Evolutionary conservation across 2,329 filamentous ascomycete genomes (phyloP).

Genomic region (Ascochyta rabiei): DNA sequence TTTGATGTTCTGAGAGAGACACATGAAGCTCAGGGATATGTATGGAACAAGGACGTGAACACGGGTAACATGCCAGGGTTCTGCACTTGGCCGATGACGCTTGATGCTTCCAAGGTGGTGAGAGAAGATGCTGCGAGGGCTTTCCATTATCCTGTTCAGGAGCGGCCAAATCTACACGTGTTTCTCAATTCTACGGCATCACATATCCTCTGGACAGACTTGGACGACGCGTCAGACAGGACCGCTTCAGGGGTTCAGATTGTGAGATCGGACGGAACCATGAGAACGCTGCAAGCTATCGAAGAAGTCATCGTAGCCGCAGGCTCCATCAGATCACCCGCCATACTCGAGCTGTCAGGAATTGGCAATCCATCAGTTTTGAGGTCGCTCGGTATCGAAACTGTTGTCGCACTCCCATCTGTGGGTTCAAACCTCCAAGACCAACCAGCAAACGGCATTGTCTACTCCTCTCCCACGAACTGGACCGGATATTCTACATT

Average conservation of each 20-base stretch:
- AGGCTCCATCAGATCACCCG: conserved; percentile 42
- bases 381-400: conserved; percentile 25
- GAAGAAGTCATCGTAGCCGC: conserved; percentile 46
- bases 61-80: conserved; percentile 54
- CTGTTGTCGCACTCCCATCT: conserved; percentile 26
- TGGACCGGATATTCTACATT: conserved; percentile 49
- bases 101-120: conserved; percentile 47
- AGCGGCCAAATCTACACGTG: conserved; percentile 52
- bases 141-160: conserved; percentile 53
- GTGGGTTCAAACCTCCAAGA: conserved; percentile 47
- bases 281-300: conserved; percentile 22
- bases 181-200: conserved; percentile 52
- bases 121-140: conserved; percentile 56
- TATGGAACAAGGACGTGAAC: conserved; percentile 52
- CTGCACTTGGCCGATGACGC: conserved; percentile 50
- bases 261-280: conserved; percentile 23
- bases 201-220: conserved; percentile 46
- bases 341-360: conserved; percentile 46
- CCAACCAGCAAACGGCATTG: conserved; percentile 37
- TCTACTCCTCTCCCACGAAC: conserved; percentile 36
- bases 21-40: conserved; percentile 42
- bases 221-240: neutral
- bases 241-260: conserved; percentile 36
- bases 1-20: conserved; percentile 47
- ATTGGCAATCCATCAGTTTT: conserved; percentile 44